Evolutionary conservation across 2,329 filamentous ascomycete genomes (phyloP), one percentile per base, ranked within the genome.

Genomic region (Colletotrichum sp.): DNA sequence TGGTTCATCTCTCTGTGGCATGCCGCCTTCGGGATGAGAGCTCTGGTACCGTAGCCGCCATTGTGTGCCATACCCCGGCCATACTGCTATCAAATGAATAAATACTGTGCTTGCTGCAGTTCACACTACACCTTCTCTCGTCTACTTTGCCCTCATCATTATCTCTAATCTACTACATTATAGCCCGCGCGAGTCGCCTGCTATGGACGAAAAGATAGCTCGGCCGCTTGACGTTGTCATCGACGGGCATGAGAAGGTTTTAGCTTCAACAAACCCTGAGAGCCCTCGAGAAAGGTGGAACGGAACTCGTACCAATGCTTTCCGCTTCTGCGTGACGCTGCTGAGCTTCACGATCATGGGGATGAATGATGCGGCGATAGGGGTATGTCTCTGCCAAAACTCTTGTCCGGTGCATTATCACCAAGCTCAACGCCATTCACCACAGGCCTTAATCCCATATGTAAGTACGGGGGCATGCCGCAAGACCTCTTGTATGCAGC

Each of bases 341-440:
- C 91, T 90, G 83, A 88, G 89, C 6, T 91, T 95, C 77, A 84
- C 92, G 24, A 85, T 94, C 43, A 90, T 94, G 86, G 93, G 93
- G 8, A 89, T 93, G 84, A 94, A 93, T 79, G 93, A 95, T 83
- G 93, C 90, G 13, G 90, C 90, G 30, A 88, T 91, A 60, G 93
- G 93, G 58, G 91, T 91, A 85, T 81, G 55, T 30, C n/a, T 68
- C 32, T 28, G 38, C 30, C 55, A 91, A 88, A 86, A 52, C 8
- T 12, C 28, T 60, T 10, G 43, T 52, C 43, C 43, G n/a, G 9
- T 52, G n/a, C 43, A 52, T 52, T 21, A 52, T 60, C 26, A n/a
- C 21, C 24, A 60, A 60, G 24, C 56, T 60, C n/a, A 30, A 30
- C 3, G 24, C 18, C 28, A 30, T 26, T 32, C 56, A 18, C 6